Base-by-base conservation (phyloP, 805 yeast species). In the Jamesozyma hellenica region DNA sequence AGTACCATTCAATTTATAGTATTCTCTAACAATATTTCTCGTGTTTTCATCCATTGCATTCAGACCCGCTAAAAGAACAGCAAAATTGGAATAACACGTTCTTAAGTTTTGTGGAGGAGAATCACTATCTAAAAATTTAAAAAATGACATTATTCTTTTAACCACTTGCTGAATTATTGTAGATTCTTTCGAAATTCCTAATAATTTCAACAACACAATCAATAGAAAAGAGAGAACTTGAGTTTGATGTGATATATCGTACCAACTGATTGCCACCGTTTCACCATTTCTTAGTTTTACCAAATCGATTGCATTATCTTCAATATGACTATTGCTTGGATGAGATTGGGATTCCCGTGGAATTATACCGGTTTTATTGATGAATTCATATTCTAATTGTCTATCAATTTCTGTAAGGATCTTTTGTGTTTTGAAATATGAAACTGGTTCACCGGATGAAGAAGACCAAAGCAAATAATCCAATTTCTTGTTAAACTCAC, bases 191-290 rank as follows among this genome's bases (percentile, higher is more conserved):
- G 63, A 61, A 13, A 60, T 45, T 23, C 63, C 61, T 18, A 60
- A 41, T 13, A 60, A 42, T 36, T 58, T 60, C 32, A 59, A 42
- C 19, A 59, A 37, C 10, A 59, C 63, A 27, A 59, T 59, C 10
- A 60, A 36, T 18, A 59, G 42, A 34, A 59, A 58, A 0, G 64
- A 60, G 12, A 60, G 45, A 2, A 57, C 65, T 45, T 60, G 65
- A 1, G 63, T 57, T 39, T 60, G 65, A 42, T 60, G 65, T 4
- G 65, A 59, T 13, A 60, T 60, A 39, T 60, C 65, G 42, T 60
- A 60, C 65, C 65, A 60, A 38, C 64, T 59, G 8, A 60, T 53
- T 5, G 63, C 63, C 17, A 60, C 48, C 16, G 45, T 44, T 33
- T 56, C 55, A 4, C 55, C 60, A 39, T 42, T 50, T 32, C 45